Evolutionary conservation across 2,329 filamentous ascomycete genomes (phyloP).

Genomic region (Meredithiella fracta): DNA sequence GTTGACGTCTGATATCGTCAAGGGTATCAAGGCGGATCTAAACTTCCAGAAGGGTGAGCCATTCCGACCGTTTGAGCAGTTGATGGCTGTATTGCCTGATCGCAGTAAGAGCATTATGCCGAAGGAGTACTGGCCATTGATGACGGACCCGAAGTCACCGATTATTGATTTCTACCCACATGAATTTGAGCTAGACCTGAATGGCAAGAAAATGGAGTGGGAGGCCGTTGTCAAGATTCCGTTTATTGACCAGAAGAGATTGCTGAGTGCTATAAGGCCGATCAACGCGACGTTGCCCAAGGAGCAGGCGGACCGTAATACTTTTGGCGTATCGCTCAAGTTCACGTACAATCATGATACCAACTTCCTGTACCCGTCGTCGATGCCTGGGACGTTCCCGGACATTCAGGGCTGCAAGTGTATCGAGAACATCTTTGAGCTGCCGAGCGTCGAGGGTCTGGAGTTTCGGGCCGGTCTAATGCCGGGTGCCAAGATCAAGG

Average conservation of each 20-base stretch:
- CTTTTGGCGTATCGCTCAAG: constrained; percentile 81
- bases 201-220: constrained; percentile 99
- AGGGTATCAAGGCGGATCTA: constrained; percentile 70
- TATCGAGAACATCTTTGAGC: constrained; percentile 88
- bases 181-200: constrained; percentile 97
- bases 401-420: constrained; percentile 77
- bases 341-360: constrained; percentile 70
- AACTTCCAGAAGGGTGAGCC: constrained; percentile 90
- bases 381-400: constrained; percentile 76
- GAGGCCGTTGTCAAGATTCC: constrained; percentile 98
- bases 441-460: constrained; percentile 80
- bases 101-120: constrained; percentile 96
- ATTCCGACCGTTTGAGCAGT: constrained; percentile 85
- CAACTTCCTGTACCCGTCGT: constrained; percentile 74
- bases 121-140: constrained; percentile 68
- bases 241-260: constrained; percentile 83
- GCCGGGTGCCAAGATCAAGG: constrained; percentile 66
- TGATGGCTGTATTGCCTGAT: constrained; percentile 96
- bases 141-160: constrained; percentile 78
- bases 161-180: constrained; percentile 97
- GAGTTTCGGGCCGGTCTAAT: constrained; percentile 73
- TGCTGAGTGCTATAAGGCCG: constrained; percentile 71
- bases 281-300: constrained; percentile 63
- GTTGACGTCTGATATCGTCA: constrained; percentile 89
- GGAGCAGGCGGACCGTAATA: constrained; percentile 68